A percentile compares a stretch with the other conserved stretches of the same genome.
Conservation (phyloP, 495 filamentous ascomycete genomes). For the Aspergillus bridgeri region DNA sequence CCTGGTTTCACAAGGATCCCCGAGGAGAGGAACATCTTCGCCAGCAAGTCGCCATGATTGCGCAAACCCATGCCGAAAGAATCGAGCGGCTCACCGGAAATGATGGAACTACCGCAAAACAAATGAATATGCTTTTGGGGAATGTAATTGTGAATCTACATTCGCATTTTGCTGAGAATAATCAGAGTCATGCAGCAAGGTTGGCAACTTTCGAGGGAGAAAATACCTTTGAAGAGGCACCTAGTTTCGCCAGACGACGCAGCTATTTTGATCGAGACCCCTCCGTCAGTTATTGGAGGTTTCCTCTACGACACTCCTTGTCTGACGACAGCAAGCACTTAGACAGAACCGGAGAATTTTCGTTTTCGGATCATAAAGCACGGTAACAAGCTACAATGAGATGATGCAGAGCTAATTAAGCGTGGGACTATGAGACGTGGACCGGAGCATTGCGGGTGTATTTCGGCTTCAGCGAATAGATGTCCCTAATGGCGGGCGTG, state of each 20-base stretch:
- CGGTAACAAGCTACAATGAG: not conserved
- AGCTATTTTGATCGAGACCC: slow-evolving; percentile 27
- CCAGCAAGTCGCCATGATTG: slow-evolving; percentile 17
- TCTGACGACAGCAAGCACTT: not conserved
- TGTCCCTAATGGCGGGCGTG: too few species aligned
- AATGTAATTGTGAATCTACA: slow-evolving; percentile 23
- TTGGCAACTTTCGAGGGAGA: slow-evolving; percentile 20
- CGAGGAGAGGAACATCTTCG: slow-evolving; percentile 19
- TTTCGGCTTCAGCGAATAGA: too few species aligned
- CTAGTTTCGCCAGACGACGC: slow-evolving; percentile 10
- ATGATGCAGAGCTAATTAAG: not conserved
- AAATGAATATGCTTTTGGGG: slow-evolving; percentile 21
- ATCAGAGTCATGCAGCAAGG: slow-evolving; percentile 2
- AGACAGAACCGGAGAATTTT: not conserved
- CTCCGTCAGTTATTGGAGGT: slow-evolving; percentile 5
- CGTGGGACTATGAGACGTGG: not conserved
- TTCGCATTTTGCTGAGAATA: slow-evolving; percentile 13
- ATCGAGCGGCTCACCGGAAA: slow-evolving; percentile 5
- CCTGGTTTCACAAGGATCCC: slow-evolving; percentile 27
- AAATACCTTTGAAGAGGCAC: slow-evolving; percentile 9
- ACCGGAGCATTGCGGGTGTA: not conserved
- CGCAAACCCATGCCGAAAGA: slow-evolving; percentile 12
- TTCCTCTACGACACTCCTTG: not conserved
- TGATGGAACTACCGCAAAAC: slow-evolving; percentile 10
- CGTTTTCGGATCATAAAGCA: not conserved